phyloP scores from a whole-genome alignment of 768 basidiomycete genomes.

The Cystobasidium onofrii region DNA sequence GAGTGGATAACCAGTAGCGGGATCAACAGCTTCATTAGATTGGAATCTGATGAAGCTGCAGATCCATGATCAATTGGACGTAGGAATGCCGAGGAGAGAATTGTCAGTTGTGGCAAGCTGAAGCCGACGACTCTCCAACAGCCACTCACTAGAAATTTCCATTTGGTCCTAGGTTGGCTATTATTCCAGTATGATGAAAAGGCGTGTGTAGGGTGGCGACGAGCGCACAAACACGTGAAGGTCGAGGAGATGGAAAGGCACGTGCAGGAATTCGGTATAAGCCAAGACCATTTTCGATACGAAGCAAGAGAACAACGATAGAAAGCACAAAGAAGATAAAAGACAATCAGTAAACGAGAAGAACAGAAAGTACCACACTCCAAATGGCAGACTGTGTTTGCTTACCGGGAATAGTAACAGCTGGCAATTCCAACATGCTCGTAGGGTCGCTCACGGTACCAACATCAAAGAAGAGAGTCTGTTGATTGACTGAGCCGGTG shows the following conservation, averaged over 20 bases:
- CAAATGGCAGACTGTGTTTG: too few species aligned
- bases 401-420: constrained; percentile 21
- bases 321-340: too few species aligned
- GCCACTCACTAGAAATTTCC: constrained; percentile 30
- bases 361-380: neutral
- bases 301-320: too few species aligned
- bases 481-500: neutral
- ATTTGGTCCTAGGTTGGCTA: constrained; percentile 12
- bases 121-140: neutral
- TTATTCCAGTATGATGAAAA: too few species aligned
- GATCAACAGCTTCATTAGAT: constrained; percentile 4
- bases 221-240: too few species aligned
- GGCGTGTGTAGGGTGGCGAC: neutral
- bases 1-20: constrained; percentile 24
- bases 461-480: constrained; percentile 21
- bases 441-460: constrained; percentile 17
- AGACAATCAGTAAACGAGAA: too few species aligned
- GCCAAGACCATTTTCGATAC: too few species aligned
- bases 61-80: too few species aligned
- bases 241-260: neutral
- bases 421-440: neutral
- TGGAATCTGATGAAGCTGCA: constrained; percentile 25
- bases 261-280: neutral
- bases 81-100: too few species aligned
- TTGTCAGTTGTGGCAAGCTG: neutral